These are phyloP conservation scores for Xylariaceae sp. DNA, from an alignment of 2,329 filamentous ascomycete species.

Conservation along the genomic window DNA sequence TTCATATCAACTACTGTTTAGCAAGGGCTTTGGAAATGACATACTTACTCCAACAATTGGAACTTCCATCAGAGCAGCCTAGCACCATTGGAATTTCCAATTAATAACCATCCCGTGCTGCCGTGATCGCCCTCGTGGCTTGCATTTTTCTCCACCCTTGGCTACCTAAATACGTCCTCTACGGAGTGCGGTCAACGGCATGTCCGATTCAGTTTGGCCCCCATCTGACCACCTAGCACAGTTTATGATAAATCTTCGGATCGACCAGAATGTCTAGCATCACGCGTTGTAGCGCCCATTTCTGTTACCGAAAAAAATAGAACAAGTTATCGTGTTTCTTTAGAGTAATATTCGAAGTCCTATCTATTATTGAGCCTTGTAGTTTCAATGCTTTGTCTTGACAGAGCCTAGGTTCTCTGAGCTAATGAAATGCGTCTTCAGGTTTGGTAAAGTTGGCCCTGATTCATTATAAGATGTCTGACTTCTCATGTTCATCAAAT, in stretches of 20 bases:
- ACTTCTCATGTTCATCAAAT: too few relatives aligned
- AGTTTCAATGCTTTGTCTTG: too few relatives aligned
- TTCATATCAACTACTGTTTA: not conserved
- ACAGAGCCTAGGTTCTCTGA: too few relatives aligned
- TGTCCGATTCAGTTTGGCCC: not conserved
- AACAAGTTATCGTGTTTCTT: too few relatives aligned
- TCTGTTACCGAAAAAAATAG: too few relatives aligned
- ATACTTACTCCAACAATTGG: not conserved
- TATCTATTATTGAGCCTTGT: too few relatives aligned
- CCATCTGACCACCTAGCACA: not conserved
- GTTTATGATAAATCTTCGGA: not conserved
- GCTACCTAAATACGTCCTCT: not conserved
- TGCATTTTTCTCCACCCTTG: not conserved
- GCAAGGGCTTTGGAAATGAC: not conserved
- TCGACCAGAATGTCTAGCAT: not conserved
- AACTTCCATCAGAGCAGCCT: not conserved
- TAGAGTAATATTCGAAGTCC: too few relatives aligned
- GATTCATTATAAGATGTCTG: too few relatives aligned
- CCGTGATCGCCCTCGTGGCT: not conserved
- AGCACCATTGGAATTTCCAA: not conserved
- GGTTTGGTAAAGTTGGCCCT: too few relatives aligned
- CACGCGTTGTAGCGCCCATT: not conserved
- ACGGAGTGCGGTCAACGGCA: not conserved
- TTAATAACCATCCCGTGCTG: not conserved
- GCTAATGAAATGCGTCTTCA: too few relatives aligned